Evolutionary conservation across 352 stramenopile species (phyloP), one percentile per base, ranked within the genome.

Genomic region (Phytophthora ohioensis): DNA sequence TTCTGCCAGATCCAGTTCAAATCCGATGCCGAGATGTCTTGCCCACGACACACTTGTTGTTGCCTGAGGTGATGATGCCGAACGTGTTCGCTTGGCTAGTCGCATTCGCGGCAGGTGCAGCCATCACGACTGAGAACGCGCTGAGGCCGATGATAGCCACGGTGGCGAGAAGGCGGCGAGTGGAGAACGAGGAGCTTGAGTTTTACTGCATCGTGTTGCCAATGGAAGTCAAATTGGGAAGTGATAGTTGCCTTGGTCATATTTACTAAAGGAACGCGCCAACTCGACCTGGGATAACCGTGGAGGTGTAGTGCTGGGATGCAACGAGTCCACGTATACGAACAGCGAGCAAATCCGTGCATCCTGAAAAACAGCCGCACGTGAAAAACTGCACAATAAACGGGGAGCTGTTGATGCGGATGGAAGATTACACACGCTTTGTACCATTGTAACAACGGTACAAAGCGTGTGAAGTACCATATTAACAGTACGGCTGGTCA

Each of bases 31-130:
- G 10, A n/a, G 38, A 43, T 43, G 38, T 43, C 15, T 70, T 59
- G 38, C 61, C 67, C 39, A 71, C 43, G 35, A 75, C 42, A 5
- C 67, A 75, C 54, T 70, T 52, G 60, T 45, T 34, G 13, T 38
- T 57, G 0, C 53, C 67, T 12, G 68, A 75, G 11, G 62, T 76
- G 56, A 76, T 30, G 17, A 42, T 52, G 3, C 68, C 68, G 30
- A 76, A 76, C 31, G 48, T 41, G 21, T 21, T 21, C 21, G 21
- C 21, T 21, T 21, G 21, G 21, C 21, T 21, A 21, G 48, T 72
- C 32, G 35, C 27, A 27, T 53, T 67, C 2, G 39, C 31, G 11
- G 32, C 27, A 48, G 45, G 46, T n/a, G 27, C 38, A 1, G 53
- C 62, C 7, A 53, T 58, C 5, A 57, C 53, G 10, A 64, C 7